phyloP scores from a whole-genome alignment of 1,284 basidiomycete species.

The Cutaneotrichosporon cutaneum region DNA sequence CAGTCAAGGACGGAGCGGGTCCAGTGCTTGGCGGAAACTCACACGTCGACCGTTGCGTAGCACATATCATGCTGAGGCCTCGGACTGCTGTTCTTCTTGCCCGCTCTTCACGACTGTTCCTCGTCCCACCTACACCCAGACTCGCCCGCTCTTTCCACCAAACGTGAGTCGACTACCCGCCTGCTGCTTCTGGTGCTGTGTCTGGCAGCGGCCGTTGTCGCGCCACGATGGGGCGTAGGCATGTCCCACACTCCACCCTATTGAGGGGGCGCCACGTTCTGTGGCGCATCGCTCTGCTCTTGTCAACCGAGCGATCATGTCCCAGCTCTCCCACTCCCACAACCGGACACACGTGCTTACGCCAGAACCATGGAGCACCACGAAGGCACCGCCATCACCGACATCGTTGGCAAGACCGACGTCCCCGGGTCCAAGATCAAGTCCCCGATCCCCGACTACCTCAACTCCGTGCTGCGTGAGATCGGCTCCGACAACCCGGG shows the following conservation, averaged over 20 bases:
- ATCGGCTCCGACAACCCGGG: background rate
- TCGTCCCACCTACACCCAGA: background rate
- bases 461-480: background rate
- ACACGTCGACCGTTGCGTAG: background rate
- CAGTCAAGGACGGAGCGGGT: too few relatives aligned
- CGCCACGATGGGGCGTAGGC: too few relatives aligned
- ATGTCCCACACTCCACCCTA: too few relatives aligned
- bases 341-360: background rate
- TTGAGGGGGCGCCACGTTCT: too few relatives aligned
- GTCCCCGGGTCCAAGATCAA: conserved; percentile 5
- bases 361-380: background rate
- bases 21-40: background rate
- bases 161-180: background rate
- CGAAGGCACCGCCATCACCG: background rate
- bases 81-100: background rate
- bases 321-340: background rate
- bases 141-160: background rate
- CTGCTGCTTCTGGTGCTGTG: too few relatives aligned
- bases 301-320: too few relatives aligned
- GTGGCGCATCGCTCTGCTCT: too few relatives aligned
- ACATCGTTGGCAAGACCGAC: background rate
- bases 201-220: too few relatives aligned
- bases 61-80: background rate
- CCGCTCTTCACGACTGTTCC: background rate
- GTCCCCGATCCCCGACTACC: conserved; percentile 13